Percentiles rank a stretch among this genome's conserved stretches.
Evolutionary conservation across 495 filamentous ascomycete species (phyloP).

Genomic region (Diplogelasinospora grovesii): DNA sequence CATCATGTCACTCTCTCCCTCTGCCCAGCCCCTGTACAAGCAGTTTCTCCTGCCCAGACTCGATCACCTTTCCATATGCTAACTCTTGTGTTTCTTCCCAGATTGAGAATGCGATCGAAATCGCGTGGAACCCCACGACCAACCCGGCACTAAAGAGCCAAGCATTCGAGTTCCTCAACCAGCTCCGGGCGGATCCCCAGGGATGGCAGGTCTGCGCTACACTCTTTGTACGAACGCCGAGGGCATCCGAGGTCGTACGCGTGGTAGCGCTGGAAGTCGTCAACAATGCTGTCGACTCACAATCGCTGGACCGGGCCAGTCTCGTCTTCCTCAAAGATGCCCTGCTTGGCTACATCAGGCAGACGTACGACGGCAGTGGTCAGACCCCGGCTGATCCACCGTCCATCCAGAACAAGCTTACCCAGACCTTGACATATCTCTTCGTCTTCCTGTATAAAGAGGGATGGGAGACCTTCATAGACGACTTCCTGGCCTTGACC

Average conservation of each 20-base stretch:
- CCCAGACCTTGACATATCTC: conserved; percentile 87
- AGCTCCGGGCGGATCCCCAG: conserved; percentile 66
- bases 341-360: conserved; percentile 67
- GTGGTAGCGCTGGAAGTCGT: conserved; percentile 84
- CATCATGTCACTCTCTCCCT: not conserved
- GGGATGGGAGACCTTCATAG: conserved; percentile 81
- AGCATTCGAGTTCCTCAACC: conserved; percentile 82
- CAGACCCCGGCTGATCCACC: conserved; percentile 54
- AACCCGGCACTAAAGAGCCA: conserved; percentile 70
- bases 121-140: conserved; percentile 72
- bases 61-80: no score
- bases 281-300: conserved; percentile 76
- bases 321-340: conserved; percentile 66
- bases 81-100: no score
- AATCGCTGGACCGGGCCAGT: conserved; percentile 60
- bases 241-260: conserved; percentile 73
- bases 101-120: conserved; percentile 89
- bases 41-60: conserved; percentile 6
- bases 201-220: conserved; percentile 81
- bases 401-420: conserved; percentile 91
- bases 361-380: conserved; percentile 57
- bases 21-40: conserved; percentile 6
- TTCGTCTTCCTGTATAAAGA: conserved; percentile 79
- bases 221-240: conserved; percentile 79
- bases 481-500: conserved; percentile 73